phyloP scores from a whole-genome alignment of 371 early-diverging fungal genomes.

The Lichtheimia corymbifera region DNA sequence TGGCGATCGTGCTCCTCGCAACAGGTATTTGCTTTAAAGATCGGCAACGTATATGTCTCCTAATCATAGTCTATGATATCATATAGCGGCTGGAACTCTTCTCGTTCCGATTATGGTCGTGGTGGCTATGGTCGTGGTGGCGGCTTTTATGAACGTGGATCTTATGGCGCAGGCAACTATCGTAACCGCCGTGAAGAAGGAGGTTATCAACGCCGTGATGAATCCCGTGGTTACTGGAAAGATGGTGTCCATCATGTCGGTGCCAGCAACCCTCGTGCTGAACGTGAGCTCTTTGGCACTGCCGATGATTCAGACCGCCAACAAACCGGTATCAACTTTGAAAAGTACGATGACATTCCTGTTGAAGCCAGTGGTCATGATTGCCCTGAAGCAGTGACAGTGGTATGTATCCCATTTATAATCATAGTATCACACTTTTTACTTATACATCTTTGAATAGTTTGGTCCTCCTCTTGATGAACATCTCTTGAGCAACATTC shows the following conservation, averaged over 20 bases:
- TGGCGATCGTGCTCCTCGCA: conserved; percentile 14
- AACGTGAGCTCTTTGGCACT: conserved; percentile 76
- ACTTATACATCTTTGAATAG: conserved; percentile 70
- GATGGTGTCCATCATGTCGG: conserved; percentile 75
- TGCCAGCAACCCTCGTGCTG: conserved; percentile 72
- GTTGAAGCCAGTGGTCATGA: conserved; percentile 90
- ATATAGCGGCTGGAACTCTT: conserved; percentile 47
- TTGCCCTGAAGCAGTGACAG: conserved; percentile 74
- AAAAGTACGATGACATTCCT: conserved; percentile 91
- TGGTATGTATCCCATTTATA: conserved; percentile 64
- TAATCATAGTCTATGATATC: background rate
- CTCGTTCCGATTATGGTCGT: conserved; percentile 51
- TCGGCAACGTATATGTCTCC: background rate
- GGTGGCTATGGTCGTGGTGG: conserved; percentile 34
- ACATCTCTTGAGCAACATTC: conserved; percentile 90
- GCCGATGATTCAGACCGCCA: conserved; percentile 69
- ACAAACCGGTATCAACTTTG: conserved; percentile 93
- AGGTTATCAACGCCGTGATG: conserved; percentile 50
- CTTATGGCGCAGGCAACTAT: conserved; percentile 29
- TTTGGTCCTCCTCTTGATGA: conserved; percentile 81
- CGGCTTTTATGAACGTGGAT: conserved; percentile 32
- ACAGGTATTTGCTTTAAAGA: conserved; percentile 14
- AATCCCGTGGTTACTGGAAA: conserved; percentile 67
- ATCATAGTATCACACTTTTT: conserved; percentile 51
- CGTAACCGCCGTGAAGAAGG: conserved; percentile 41